Base-by-base conservation (phyloP, 148 eudicot genomes). In the Chenopodium formosanum region DNA sequence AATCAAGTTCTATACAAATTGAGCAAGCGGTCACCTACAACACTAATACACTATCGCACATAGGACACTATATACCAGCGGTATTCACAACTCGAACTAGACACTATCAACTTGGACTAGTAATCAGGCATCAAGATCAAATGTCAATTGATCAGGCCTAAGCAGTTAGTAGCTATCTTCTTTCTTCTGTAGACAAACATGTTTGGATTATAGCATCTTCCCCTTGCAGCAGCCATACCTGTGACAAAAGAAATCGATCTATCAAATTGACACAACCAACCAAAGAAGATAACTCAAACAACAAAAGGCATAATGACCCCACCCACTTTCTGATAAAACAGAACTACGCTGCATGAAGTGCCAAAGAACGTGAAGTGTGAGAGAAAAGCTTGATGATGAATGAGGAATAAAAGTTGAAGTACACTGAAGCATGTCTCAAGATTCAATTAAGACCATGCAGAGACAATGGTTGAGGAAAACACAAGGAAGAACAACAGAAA, bases 171-270 rank as follows among this genome's bases (percentile, higher is more conserved):
- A 44, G 73, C 58, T 13, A 83, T 31, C 50, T 70, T 79, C 76
- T 87, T 77, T 90, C 89, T 80, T 90, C 89, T 80, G 63, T 83
- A 80, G 86, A 87, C 85, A 87, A 78, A 84, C 68, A 82, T 78
- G 65, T 82, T 84, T 80, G 88, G 56, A 86, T 86, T 84, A 78
- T 83, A 82, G 80, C 87, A 82, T 84, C 89, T 81, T 83, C 87
- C 88, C 83, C 70, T 79, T 78, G 88, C 84, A 80, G 88, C 88
- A 72, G 82, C 79, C 62, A 81, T 22, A 85, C 91, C 89, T 88
- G 88, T 88, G 84, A 82, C 85, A 82, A 77, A 47, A 86, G 80
- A 85, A 83, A 84, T 65, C 65, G 78, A 78, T 76, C 80, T 79
- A 88, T 88, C 89, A 87, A 86, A 85, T 85, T 84, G 87, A 86